phyloP scores from a whole-genome alignment of 2,329 filamentous ascomycete species.

The Colletotrichum paranaense region DNA sequence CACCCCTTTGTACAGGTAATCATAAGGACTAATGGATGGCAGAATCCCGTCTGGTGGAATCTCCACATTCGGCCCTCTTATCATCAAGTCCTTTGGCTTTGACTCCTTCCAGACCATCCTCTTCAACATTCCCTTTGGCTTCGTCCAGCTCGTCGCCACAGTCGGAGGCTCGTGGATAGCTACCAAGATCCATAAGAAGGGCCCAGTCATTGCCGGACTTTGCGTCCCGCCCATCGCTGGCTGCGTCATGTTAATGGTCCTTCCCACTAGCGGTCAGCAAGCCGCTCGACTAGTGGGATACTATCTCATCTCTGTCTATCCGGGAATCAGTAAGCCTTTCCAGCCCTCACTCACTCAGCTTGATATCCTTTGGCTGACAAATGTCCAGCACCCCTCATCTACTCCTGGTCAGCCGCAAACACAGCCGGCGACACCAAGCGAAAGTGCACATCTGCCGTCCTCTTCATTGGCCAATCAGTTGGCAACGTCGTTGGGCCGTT shows the following conservation, averaged over 20 bases:
- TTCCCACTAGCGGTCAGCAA: constrained; percentile 58
- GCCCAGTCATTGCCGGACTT: constrained; percentile 62
- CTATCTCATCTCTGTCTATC: constrained; percentile 70
- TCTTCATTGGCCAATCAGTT: constrained; percentile 69
- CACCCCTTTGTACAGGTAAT: not conserved
- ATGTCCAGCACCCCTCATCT: constrained; percentile 61
- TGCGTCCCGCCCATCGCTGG: constrained; percentile 69
- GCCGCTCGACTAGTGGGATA: constrained; percentile 66
- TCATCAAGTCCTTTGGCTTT: constrained; percentile 69
- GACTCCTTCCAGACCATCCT: constrained; percentile 66
- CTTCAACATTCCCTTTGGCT: constrained; percentile 71
- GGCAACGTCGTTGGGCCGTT: constrained; percentile 75
- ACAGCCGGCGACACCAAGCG: constrained; percentile 75
- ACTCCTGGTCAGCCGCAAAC: constrained; percentile 68
- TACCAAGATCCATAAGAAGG: constrained; percentile 65
- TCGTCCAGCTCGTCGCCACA: constrained; percentile 69
- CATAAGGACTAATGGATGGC: not conserved
- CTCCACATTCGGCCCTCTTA: constrained; percentile 68
- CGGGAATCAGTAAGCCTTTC: constrained; percentile 49
- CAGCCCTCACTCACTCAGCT: not conserved
- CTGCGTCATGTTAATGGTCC: constrained; percentile 62
- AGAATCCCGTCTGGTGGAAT: constrained; percentile 67
- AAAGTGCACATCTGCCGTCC: constrained; percentile 69
- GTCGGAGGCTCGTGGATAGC: constrained; percentile 68
- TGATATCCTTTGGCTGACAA: not conserved